Conservation (phyloP, 805 yeast species). For the Hanseniaspora vineae region DNA sequence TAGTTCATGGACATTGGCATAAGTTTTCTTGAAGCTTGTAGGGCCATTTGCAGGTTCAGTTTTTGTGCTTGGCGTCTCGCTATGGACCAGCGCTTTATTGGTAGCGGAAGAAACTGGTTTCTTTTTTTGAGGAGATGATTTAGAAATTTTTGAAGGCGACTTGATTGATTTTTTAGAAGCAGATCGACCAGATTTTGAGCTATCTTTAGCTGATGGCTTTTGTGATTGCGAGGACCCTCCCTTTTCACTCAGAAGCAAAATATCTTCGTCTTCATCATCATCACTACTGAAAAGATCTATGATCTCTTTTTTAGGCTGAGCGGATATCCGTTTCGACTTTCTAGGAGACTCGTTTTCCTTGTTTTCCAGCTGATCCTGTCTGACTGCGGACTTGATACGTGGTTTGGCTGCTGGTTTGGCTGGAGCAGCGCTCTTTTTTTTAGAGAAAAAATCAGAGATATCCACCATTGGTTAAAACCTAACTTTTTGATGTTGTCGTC, state of each 20-base stretch:
- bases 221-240: not conserved
- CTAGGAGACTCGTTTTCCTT: not conserved
- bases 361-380: constrained; percentile 4
- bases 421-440: constrained; percentile 2
- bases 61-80: not conserved
- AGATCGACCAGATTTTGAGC: not conserved
- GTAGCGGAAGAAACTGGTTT: constrained; percentile 1
- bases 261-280: constrained; percentile 5
- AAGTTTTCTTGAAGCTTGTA: constrained; percentile 7
- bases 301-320: not conserved
- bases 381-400: not conserved
- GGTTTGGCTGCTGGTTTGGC: not conserved
- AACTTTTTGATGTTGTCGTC: not conserved
- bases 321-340: too few relatives aligned
- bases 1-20: constrained; percentile 38
- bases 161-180: too few relatives aligned
- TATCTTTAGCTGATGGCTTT: constrained; percentile 1
- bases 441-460: constrained; percentile 3
- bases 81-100: not conserved
- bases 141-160: not conserved
- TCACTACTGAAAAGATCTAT: constrained; percentile 2
- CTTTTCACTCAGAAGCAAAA: constrained; percentile 7
- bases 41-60: not conserved
- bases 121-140: not conserved
- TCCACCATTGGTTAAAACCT: constrained; percentile 2